A percentile compares a stretch with the other conserved stretches of the same genome.
phyloP scores from a whole-genome alignment of 352 stramenopile species.

The Globisporangium polare region DNA sequence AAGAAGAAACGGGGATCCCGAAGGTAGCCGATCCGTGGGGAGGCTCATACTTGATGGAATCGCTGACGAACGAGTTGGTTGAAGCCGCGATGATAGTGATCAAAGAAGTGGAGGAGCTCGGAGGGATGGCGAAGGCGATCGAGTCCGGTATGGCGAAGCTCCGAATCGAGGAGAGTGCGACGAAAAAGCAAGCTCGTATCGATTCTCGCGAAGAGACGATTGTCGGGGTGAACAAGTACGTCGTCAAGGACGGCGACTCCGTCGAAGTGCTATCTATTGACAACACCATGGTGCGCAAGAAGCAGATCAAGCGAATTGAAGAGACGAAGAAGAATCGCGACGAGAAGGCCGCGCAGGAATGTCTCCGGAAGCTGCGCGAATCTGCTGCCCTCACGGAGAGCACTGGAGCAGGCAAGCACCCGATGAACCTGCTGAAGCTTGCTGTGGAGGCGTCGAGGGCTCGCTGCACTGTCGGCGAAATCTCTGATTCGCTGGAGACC shows the following conservation, averaged over 20 bases:
- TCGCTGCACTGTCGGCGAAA: conserved; percentile 94
- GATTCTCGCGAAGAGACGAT: conserved; percentile 94
- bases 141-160: conserved; percentile 96
- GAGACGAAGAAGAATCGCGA: conserved; percentile 87
- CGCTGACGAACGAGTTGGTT: conserved; percentile 90
- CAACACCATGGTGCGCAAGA: conserved; percentile 88
- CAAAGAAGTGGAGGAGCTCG: conserved; percentile 87
- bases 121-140: conserved; percentile 97
- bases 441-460: conserved; percentile 90
- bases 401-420: conserved; percentile 78
- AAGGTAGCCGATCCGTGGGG: conserved; percentile 95
- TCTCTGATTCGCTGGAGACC: conserved; percentile 91
- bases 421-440: conserved; percentile 93
- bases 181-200: conserved; percentile 94
- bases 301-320: conserved; percentile 87
- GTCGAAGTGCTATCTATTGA: conserved; percentile 94
- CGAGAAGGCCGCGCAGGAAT: conserved; percentile 61
- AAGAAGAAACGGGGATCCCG: conserved; percentile 95
- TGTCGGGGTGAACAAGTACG: conserved; percentile 98
- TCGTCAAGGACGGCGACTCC: conserved; percentile 78
- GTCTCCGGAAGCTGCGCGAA: conserved; percentile 34
- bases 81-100: conserved; percentile 72
- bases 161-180: conserved; percentile 95
- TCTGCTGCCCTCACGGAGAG: conserved; percentile 60
- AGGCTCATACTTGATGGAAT: conserved; percentile 97